Percentiles rank a stretch among this genome's conserved stretches.
Conservation (phyloP, 495 filamentous ascomycete genomes). For the Aspergillus sclerotioniger region DNA sequence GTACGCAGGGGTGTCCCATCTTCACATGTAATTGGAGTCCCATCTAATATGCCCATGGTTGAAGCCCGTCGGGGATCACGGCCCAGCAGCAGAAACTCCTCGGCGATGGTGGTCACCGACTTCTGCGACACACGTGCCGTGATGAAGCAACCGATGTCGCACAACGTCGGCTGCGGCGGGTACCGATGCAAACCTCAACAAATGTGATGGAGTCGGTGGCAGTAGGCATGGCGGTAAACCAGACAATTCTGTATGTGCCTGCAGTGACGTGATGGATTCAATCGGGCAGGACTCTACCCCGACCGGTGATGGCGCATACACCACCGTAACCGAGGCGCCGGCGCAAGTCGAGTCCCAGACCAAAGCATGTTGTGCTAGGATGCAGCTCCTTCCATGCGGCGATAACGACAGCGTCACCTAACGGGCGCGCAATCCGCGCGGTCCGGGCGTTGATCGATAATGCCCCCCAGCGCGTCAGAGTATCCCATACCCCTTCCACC, state of each 20-base stretch:
- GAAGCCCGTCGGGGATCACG: background rate
- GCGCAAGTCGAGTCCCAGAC: background rate
- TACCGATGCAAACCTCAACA: too few relatives aligned
- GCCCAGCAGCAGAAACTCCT: too few relatives aligned
- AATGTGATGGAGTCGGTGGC: too few relatives aligned
- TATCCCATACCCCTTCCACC: constrained; percentile 67
- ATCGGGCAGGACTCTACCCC: too few relatives aligned
- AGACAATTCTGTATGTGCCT: too few relatives aligned
- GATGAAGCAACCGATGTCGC: background rate
- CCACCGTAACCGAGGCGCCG: background rate
- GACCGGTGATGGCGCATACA: too few relatives aligned
- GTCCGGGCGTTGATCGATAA: background rate
- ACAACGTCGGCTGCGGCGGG: background rate
- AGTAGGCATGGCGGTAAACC: too few relatives aligned
- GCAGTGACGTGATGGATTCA: too few relatives aligned
- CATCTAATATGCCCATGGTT: background rate
- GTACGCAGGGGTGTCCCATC: background rate
- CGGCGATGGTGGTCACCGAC: too few relatives aligned
- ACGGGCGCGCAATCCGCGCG: background rate
- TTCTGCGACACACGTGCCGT: background rate
- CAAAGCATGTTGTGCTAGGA: background rate
- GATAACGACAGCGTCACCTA: background rate
- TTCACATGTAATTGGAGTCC: background rate
- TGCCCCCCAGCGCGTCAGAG: constrained; percentile 19
- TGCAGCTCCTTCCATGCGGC: constrained; percentile 1